A percentile compares a stretch with the other conserved stretches of the same genome.
Conservation (phyloP, 257 asterid species). For the Datura wrightii region DNA sequence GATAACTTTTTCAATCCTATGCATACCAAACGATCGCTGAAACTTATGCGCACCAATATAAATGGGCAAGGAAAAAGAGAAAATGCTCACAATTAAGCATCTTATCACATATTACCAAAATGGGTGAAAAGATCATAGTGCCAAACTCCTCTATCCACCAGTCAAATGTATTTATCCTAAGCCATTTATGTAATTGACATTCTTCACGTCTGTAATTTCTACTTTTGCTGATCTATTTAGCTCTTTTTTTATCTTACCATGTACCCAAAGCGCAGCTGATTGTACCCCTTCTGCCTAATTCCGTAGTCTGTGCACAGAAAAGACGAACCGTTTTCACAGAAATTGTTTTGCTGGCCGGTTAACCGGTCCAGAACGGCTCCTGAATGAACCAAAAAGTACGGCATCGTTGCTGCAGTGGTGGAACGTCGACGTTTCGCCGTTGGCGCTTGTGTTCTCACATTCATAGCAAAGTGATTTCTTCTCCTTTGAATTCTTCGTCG, state of each 20-base stretch:
- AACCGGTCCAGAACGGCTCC: constrained; percentile 60
- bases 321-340: constrained; percentile 8
- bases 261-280: background rate
- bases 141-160: background rate
- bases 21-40: too few species aligned
- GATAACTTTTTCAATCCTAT: too few species aligned
- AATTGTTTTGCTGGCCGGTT: constrained; percentile 48
- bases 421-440: constrained; percentile 47
- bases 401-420: constrained; percentile 78
- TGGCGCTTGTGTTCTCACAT: constrained; percentile 48
- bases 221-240: background rate
- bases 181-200: constrained; percentile 5
- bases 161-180: background rate
- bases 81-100: background rate
- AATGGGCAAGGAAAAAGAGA: background rate
- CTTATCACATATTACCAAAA: too few species aligned
- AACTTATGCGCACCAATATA: too few species aligned
- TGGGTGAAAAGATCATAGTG: background rate
- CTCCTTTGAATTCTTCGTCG: constrained; percentile 35
- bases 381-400: constrained; percentile 42
- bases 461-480: constrained; percentile 48
- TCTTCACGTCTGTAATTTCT: constrained; percentile 6
- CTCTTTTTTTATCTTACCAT: background rate
- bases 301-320: background rate
- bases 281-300: background rate